Percentiles rank a stretch among this genome's conserved stretches.
phyloP scores from a whole-genome alignment of 2,329 filamentous ascomycete genomes.

The Fusarium siculi region DNA sequence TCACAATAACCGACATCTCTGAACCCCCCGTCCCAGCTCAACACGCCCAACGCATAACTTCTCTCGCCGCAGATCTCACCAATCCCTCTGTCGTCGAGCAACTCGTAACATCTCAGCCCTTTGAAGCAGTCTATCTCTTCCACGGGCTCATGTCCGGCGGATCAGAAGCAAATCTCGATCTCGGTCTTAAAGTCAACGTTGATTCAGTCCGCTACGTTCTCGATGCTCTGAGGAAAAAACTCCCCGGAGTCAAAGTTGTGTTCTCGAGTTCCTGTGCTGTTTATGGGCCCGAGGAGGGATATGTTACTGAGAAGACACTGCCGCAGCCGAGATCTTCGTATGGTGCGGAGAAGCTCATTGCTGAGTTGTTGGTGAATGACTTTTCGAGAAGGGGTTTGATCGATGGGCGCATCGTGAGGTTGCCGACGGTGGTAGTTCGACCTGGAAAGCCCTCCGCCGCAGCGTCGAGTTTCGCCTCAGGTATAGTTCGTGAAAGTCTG shows the following conservation, averaged over 20 bases:
- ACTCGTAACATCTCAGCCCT: constrained; percentile 45
- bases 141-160: constrained; percentile 73
- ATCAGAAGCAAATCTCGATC: constrained; percentile 67
- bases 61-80: constrained; percentile 42
- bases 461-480: constrained; percentile 68
- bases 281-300: constrained; percentile 55
- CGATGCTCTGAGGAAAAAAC: constrained; percentile 58
- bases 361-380: constrained; percentile 56
- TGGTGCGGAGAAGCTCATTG: constrained; percentile 70
- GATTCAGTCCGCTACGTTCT: constrained; percentile 65
- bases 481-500: constrained; percentile 69
- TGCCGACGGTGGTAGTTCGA: constrained; percentile 70
- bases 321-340: constrained; percentile 67
- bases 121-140: constrained; percentile 65
- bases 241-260: constrained; percentile 63
- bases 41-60: constrained; percentile 42
- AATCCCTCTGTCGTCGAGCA: constrained; percentile 30
- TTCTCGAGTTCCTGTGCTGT: constrained; percentile 70
- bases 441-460: constrained; percentile 70
- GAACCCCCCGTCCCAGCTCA: constrained; percentile 60
- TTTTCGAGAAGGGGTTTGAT: constrained; percentile 62
- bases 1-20: constrained; percentile 68
- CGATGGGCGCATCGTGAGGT: constrained; percentile 65
- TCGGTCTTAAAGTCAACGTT: constrained; percentile 66
- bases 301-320: constrained; percentile 42